Percentiles rank a stretch among this genome's conserved stretches.
These are phyloP conservation scores for Picocystis sp. DNA, from an alignment of 163 green algal species.

Conservation along the genomic window DNA sequence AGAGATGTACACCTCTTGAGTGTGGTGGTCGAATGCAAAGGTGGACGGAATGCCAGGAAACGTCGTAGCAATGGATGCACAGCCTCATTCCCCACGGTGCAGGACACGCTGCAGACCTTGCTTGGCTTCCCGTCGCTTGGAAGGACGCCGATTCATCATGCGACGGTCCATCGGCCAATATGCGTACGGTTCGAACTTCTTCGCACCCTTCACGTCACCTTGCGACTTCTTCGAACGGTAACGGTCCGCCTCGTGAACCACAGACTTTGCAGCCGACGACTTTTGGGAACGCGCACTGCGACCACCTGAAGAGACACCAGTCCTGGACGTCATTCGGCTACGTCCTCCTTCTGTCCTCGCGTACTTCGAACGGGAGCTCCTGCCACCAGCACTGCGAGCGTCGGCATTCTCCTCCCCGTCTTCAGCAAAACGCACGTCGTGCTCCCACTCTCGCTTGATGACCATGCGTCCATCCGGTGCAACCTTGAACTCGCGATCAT, in stretches of 20 bases:
- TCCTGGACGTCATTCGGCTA: too few relatives aligned
- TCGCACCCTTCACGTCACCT: conserved; percentile 52
- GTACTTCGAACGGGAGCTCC: conserved; percentile 29
- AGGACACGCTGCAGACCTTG: conserved; percentile 24
- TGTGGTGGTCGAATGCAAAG: too few relatives aligned
- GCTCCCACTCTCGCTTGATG: conserved; percentile 30
- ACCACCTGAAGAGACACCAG: conserved; percentile 9
- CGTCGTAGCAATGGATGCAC: too few relatives aligned
- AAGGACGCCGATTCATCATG: conserved; percentile 63
- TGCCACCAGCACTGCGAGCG: conserved; percentile 14
- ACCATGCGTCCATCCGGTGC: conserved; percentile 41
- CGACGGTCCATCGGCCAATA: conserved; percentile 96
- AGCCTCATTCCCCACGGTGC: too few relatives aligned
- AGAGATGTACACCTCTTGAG: too few relatives aligned
- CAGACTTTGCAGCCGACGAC: conserved; percentile 5
- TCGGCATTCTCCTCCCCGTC: conserved; percentile 4
- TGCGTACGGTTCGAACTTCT: conserved; percentile 79
- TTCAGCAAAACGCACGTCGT: not conserved
- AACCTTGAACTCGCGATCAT: conserved; percentile 24
- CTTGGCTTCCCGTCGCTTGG: conserved; percentile 44
- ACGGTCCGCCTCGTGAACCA: conserved; percentile 16
- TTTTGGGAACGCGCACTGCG: conserved; percentile 6
- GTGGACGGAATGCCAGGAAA: too few relatives aligned
- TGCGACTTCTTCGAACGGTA: conserved; percentile 46
- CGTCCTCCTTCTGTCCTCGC: too few relatives aligned